Base-by-base conservation (phyloP, 225 moss, liverwort and hornwort genomes). In the Sphagnum contortum region DNA sequence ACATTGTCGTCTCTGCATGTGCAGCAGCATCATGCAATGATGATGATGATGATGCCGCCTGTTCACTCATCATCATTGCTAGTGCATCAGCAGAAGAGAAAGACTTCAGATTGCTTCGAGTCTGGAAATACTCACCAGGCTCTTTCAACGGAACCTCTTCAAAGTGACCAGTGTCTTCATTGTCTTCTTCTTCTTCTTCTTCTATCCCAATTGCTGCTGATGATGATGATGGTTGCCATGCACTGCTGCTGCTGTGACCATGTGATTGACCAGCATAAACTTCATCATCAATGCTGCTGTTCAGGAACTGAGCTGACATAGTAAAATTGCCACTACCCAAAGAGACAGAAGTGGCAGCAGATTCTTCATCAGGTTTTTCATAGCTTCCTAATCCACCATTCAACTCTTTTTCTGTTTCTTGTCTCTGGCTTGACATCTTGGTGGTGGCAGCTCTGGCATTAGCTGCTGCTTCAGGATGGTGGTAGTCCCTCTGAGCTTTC, bases 91-190 rank as follows among this genome's bases (percentile, higher is more conserved):
- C 67, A 49, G 67, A 67, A 58, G 67, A 59, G 48, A 57, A 67
- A 8, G 67, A 57, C 48, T 67, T 67, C 59, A 67, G 12, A 59
- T 67, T 59, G 59, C 67, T 49, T 6, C 49, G 57, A 50, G 29
- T 49, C 59, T 29, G 67, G 50, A 48, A 12, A 59, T 57, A 48
- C 4, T 67, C 67, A 12, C 57, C 57, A 44, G 67, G 67, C 4
- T 67, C 67, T 29, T 57, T 50, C 67, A 67, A 67, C 48, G 57
- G 58, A 67, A 67, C 67, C 67, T 67, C 67, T 9, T 67, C 67
- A 50, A 67, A 67, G n/a, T 58, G 49, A 50, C 29, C 29, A 29
- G 29, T 29, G 29, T 29, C 29, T 29, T 29, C 29, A 29, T 29
- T 29, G 29, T 29, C 29, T 29, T 29, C 29, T 29, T 29, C 29